Base-by-base conservation (phyloP, 192 early-diverging fungal genomes). In the Coemansia interrupta region DNA sequence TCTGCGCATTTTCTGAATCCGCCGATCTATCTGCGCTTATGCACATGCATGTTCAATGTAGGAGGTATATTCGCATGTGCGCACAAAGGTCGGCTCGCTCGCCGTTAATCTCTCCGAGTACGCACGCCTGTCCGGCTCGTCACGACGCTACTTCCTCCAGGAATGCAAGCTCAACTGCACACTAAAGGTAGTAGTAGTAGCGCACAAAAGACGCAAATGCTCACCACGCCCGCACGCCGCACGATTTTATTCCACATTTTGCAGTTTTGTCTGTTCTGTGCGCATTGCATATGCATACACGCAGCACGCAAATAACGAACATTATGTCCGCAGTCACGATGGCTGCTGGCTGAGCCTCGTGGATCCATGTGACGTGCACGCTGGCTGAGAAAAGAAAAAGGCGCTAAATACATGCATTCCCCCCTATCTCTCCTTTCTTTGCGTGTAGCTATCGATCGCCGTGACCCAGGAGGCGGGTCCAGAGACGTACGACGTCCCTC, bases 31-130 rank as follows among this genome's bases (percentile, higher is more conserved):
- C 48, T 39, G n/a, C 23, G 3, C 13, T 38, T 7, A 36, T 36
- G 32, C 32, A 36, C 32, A 26, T 28, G 26, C 48, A 29, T 41
- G 48, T 46, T 61, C 52, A 42, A 32, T 58, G 58, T 77, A 77
- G 74, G 74, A 77, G 54, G 74, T 77, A 15, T 71, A 77, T 47
- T 61, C 68, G 38, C 70, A 78, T 62, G 54, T 63, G 55, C 73
- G 58, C 53, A 63, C 61, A 30, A 67, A 60, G 58, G 54, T 80
- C 41, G 93, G 93, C 39, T 69, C 66, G 32, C 78, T 95, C 28
- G 60, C 76, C 6, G 64, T 95, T 48, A 91, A 92, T 71, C 77
- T 95, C n/a, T 83, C 91, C 9, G 89, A 92, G 62, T 90, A 87
- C 63, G 90, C 86, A 14, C 76, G 73, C 40, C 67, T 74, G 40